Percentiles rank a stretch among this genome's conserved stretches.
Evolutionary conservation across 2,329 filamentous ascomycete genomes (phyloP).

Genomic region (Claviceps capensis): DNA sequence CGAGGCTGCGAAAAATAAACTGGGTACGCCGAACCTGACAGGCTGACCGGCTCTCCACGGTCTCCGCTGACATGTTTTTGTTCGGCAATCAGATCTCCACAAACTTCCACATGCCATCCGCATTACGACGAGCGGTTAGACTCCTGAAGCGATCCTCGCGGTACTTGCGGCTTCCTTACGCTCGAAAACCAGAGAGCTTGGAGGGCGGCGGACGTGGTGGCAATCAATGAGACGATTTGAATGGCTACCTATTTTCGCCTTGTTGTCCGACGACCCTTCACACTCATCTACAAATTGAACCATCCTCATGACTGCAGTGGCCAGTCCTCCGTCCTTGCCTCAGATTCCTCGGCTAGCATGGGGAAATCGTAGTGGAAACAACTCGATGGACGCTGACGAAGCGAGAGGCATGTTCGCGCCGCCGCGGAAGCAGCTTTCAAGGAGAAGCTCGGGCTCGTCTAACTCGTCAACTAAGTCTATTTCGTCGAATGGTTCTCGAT

Average conservation of each 20-base stretch:
- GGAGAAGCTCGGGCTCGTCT: conserved; percentile 82
- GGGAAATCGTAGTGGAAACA: conserved; percentile 43
- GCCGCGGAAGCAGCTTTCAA: conserved; percentile 74
- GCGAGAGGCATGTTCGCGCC: conserved; percentile 78
- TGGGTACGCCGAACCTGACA: background rate
- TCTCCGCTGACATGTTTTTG: conserved; percentile 2
- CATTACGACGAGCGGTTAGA: background rate
- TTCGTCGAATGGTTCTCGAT: conserved; percentile 43
- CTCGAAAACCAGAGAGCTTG: conserved; percentile 1
- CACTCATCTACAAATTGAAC: conserved; percentile 9
- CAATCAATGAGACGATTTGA: conserved; percentile 8
- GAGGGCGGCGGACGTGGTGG: conserved; percentile 11
- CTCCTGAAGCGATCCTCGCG: background rate
- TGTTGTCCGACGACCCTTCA: conserved; percentile 1
- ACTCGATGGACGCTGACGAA: conserved; percentile 72
- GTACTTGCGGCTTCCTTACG: background rate
- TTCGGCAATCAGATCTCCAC: background rate
- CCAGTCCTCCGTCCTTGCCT: conserved; percentile 48
- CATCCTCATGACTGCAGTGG: conserved; percentile 53
- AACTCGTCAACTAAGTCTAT: conserved; percentile 38
- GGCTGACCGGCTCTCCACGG: background rate
- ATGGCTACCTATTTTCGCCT: background rate
- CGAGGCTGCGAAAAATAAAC: background rate
- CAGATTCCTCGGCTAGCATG: conserved; percentile 53
- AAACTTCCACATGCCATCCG: background rate